Conservation (phyloP, 2,329 filamentous ascomycete genomes). For the Fusarium goolgardi region DNA sequence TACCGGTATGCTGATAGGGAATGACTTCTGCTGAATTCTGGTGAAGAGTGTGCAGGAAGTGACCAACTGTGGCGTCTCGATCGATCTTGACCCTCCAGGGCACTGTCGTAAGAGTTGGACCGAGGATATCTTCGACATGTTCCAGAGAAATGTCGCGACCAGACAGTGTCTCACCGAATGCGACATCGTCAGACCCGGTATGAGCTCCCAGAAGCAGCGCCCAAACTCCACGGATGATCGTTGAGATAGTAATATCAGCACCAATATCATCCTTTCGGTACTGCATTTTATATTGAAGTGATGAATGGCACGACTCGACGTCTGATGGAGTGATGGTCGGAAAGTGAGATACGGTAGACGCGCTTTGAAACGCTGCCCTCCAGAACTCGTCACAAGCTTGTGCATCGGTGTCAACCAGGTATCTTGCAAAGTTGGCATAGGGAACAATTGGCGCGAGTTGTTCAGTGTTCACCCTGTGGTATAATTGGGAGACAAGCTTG, state of each 20-base stretch:
- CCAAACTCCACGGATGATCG: conserved; percentile 33
- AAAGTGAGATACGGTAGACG: conserved; percentile 18
- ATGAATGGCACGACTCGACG: not conserved
- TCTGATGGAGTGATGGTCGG: not conserved
- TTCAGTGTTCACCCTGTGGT: not conserved
- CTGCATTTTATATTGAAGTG: not conserved
- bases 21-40: conserved; percentile 34
- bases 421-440: conserved; percentile 34
- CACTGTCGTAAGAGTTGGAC: conserved; percentile 32
- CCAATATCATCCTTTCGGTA: not conserved
- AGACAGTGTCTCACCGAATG: conserved; percentile 34
- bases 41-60: conserved; percentile 7
- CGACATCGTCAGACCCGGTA: conserved; percentile 30
- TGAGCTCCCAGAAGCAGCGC: conserved; percentile 23
- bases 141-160: conserved; percentile 31
- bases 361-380: conserved; percentile 15
- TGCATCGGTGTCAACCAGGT: conserved; percentile 15
- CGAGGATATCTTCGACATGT: conserved; percentile 25
- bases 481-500: conserved; percentile 17
- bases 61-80: not conserved
- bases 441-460: not conserved
- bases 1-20: conserved; percentile 47
- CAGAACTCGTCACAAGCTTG: conserved; percentile 30
- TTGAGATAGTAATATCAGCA: conserved; percentile 24
- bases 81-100: conserved; percentile 26